These are phyloP conservation scores for Scedosporium dehoogii DNA, from an alignment of 2,329 filamentous ascomycete species.

Conservation along the genomic window DNA sequence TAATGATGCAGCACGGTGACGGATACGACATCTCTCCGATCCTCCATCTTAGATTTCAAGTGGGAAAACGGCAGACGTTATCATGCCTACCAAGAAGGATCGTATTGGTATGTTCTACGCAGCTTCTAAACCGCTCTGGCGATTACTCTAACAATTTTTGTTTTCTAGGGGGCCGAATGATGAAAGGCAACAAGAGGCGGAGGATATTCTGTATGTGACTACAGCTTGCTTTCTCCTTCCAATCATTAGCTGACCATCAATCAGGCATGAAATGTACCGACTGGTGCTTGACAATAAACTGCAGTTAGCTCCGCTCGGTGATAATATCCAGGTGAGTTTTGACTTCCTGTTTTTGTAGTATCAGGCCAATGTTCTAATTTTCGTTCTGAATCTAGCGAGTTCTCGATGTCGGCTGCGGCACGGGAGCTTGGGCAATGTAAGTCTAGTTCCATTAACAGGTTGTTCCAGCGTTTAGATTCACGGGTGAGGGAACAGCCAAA, in stretches of 20 bases:
- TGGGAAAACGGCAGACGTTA: slow-evolving; percentile 38
- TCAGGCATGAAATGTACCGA: slow-evolving; percentile 17
- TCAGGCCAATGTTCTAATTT: not conserved
- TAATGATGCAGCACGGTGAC: slow-evolving; percentile 3
- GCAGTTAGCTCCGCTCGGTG: slow-evolving; percentile 20
- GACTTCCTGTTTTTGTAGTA: not conserved
- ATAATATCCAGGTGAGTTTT: slow-evolving; percentile 17
- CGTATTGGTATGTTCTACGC: too few relatives aligned
- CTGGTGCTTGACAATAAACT: slow-evolving; percentile 18
- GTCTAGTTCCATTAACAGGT: not conserved
- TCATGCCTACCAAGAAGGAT: slow-evolving; percentile 27
- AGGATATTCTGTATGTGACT: slow-evolving; percentile 15
- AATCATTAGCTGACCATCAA: not conserved
- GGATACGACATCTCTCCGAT: slow-evolving; percentile 22
- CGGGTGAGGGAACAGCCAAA: too few relatives aligned
- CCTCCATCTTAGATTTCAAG: slow-evolving; percentile 30
- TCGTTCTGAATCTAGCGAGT: slow-evolving; percentile 13
- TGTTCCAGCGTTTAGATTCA: too few relatives aligned
- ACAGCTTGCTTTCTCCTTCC: not conserved
- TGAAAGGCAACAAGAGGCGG: slow-evolving; percentile 17
- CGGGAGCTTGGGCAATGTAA: slow-evolving; percentile 27
- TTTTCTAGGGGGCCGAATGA: slow-evolving; percentile 18
- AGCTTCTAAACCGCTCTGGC: too few relatives aligned
- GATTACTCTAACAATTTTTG: not conserved
- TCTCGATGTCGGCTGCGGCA: slow-evolving; percentile 25